Evolutionary conservation across 305 asterid species (phyloP), one percentile per base, ranked within the genome.

Genomic region (Ajuga reptans): DNA sequence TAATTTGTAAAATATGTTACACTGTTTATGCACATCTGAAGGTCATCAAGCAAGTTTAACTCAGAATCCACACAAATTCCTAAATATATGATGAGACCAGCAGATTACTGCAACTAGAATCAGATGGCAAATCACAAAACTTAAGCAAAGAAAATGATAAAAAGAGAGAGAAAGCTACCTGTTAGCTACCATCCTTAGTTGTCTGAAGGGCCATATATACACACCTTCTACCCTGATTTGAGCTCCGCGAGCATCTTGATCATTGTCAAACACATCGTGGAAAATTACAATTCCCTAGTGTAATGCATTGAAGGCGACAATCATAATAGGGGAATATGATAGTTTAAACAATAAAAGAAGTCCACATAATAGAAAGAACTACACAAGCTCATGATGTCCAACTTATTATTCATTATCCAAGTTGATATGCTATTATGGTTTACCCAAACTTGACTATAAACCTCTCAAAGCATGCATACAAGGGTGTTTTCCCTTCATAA

Each of bases 171-270:
- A 52, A 56, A 58, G 10, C 29, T 84, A 94, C 99, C 99, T 89
- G 87, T 74, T 84, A 64, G 91, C 96, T 61, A 94, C 91, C 98
- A 94, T 77, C 70, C 98, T 89, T 54, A 94, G 90, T 74, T 94
- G 98, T 89, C 96, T 88, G 87, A 94, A 94, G 74, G 99, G 99
- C 99, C 99, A 94, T 77, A 94, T 86, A 76, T 94, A 91, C 71
- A 91, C 99, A 64, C 99, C 99, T 82, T 89, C 98, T 49, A 94
- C 92, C 78, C 91, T 84, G 68, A 94, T 84, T 84, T 85, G 92
- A 80, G 97, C 87, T 65, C 91, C 89, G 4, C 80, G 88, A 71
- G 68, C 86, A 75, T 84, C 95, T 69, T 79, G 84, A 67, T 89
- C 98, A 71, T 88, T 84, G 73, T 89, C 94, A 75, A 89, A 88